Evolutionary conservation across 345 rosid genomes (phyloP), one percentile per base, ranked within the genome.

Genomic region (Populus tremula): DNA sequence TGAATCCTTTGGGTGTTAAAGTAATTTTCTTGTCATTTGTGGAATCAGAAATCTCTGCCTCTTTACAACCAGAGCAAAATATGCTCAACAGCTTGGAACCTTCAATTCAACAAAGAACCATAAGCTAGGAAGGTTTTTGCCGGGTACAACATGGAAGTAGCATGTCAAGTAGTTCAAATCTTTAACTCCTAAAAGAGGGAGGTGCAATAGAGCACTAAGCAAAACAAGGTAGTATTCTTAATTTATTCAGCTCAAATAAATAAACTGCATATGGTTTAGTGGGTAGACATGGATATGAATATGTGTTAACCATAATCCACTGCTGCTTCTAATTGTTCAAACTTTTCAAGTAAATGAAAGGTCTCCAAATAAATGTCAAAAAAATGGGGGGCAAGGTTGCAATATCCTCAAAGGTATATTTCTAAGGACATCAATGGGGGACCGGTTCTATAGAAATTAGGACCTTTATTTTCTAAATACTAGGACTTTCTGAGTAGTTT

Each of bases 81-180:
- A 75, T 77, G 62, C 63, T 89, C 83, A 87, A 75, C 63, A 87
- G 74, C 80, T 85, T 88, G 36, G 96, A 93, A 84, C 96, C 99
- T 95, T 78, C 38, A 76, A 69, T 63, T 75, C 33, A 62, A 78
- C 12, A 74, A 65, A 79, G 66, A 81, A 73, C 67, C 63, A 61
- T 29, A 78, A 78, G 62, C 49, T 25, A 69, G 41, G 74, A 20
- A 71, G 66, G 35, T 71, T 67, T 53, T 67, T 16, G 41, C 43
- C 25, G 18, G 54, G 61, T 54, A 33, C 69, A 33, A 4, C 45
- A 27, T 72, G 59, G 25, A 70, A 10, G 21, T 20, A 71, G 33
- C 67, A n/a, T 14, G 53, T 5, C 21, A 14, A 29, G 59, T 53
- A 35, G 31, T 39, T 54, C 17, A 43, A 41, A 65, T 71, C 6